Percentiles rank a stretch among this genome's conserved stretches.
These are phyloP conservation scores for Sarocladium kiliense DNA, from an alignment of 2,329 filamentous ascomycete genomes.

Conservation along the genomic window DNA sequence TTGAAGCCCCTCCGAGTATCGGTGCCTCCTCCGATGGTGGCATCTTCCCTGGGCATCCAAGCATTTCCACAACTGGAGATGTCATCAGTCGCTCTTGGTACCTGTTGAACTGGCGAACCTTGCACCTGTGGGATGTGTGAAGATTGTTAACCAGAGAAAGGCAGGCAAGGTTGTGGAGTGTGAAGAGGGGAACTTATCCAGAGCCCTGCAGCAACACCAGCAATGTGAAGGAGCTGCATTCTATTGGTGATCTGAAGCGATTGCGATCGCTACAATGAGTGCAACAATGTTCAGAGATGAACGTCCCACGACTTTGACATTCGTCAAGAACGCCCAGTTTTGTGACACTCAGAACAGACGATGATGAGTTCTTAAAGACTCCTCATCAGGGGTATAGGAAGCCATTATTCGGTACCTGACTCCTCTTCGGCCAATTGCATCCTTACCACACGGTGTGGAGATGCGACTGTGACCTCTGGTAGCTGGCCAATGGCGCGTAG, in stretches of 20 bases:
- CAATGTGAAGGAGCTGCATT: neutral
- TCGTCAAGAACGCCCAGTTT: too few species aligned
- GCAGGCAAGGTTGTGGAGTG: neutral
- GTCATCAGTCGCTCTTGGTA: conserved; percentile 10
- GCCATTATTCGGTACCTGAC: neutral
- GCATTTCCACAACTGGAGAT: conserved; percentile 16
- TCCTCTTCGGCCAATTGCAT: neutral
- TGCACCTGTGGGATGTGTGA: neutral
- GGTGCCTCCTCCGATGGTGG: conserved; percentile 13
- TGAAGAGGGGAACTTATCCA: neutral
- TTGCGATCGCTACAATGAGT: neutral
- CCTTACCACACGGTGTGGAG: neutral
- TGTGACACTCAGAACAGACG: too few species aligned
- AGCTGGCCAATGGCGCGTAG: neutral
- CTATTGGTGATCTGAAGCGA: neutral
- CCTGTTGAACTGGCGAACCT: neutral
- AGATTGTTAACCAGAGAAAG: neutral
- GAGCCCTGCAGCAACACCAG: neutral
- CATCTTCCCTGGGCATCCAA: conserved; percentile 16
- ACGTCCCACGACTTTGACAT: too few species aligned
- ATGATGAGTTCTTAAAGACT: neutral
- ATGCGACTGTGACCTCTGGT: neutral
- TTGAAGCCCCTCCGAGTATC: conserved; percentile 13
- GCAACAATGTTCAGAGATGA: too few species aligned
- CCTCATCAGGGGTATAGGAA: neutral